Percentiles rank a stretch among this genome's conserved stretches.
These are phyloP conservation scores for Spongospora subterranea DNA, from an alignment of 208 protist genomes.

Conservation along the genomic window DNA sequence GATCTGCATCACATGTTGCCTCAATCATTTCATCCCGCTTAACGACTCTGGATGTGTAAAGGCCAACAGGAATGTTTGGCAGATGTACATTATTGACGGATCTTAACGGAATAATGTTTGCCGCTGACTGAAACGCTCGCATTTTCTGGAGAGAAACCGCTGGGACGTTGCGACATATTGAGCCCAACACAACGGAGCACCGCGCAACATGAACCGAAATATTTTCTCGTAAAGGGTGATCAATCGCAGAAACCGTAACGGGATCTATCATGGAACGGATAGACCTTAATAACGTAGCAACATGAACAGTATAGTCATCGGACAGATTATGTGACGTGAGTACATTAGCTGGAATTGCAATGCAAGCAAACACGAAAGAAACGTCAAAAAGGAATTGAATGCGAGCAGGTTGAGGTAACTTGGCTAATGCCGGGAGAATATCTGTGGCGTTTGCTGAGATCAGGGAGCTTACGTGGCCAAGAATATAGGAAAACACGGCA, in stretches of 20 bases:
- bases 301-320: background rate
- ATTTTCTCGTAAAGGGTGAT: background rate
- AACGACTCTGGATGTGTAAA: background rate
- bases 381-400: slow-evolving; percentile 50
- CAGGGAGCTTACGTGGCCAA: background rate
- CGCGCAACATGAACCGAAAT: background rate
- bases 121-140: background rate
- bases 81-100: background rate
- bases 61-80: background rate
- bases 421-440: background rate
- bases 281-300: background rate
- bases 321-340: background rate
- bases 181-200: slow-evolving; percentile 11
- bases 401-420: background rate
- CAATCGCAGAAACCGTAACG: background rate
- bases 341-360: background rate
- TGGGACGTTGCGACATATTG: background rate
- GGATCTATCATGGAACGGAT: background rate
- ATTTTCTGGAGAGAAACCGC: background rate
- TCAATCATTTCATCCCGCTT: background rate
- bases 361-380: background rate
- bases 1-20: background rate
- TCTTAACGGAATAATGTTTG: background rate
- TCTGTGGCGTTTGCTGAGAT: background rate
- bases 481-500: background rate